Evolutionary conservation across 495 filamentous ascomycete species (phyloP), one percentile per base, ranked within the genome.

Genomic region (Astrothelium subdiscretum): DNA sequence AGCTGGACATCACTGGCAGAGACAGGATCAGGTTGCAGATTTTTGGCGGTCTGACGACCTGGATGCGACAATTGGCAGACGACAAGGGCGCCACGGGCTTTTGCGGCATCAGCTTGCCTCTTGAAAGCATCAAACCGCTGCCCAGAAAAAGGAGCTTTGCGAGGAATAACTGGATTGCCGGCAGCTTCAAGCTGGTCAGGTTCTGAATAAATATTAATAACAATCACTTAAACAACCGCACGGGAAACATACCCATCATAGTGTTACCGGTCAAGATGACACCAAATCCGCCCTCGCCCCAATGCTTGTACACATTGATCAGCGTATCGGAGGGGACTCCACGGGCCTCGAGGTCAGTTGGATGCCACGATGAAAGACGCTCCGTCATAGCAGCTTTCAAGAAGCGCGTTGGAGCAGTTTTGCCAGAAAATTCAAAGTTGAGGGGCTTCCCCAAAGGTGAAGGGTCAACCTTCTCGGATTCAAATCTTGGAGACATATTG

Each of bases 301-400:
- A 87, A 61, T 76, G 71, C 57, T 75, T 72, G 71, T 87, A 88
- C 13, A 83, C 71, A 54, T 82, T 79, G 69, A 84, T 79, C 40
- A 85, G 67, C 29, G 81, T 74, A 15, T 79, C 71, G 20, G 78
- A 78, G 4, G 85, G 85, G 57, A 87, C 80, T 18, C 85, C 85
- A 43, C 82, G 77, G 0, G 68, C 71, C 24, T 71, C 62, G 32
- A 79, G 63, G 62, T 83, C 72, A 1, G 74, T 74, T 0, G 77
- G 69, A 61, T 79, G 72, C 79, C 81, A 87, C 8, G 81, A 81
- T 0, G 83, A 77, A 29, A 84, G 68, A 4, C 75, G 73, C 65
- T 88, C 85, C 3, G 82, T 82, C 80, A 85, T 85, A 35, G 85
- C 82, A 31, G 76, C 81, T 71, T 88, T 87, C 66, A 87, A 68